phyloP scores from a whole-genome alignment of 148 eudicot species.

The Dianthus caryophyllus region DNA sequence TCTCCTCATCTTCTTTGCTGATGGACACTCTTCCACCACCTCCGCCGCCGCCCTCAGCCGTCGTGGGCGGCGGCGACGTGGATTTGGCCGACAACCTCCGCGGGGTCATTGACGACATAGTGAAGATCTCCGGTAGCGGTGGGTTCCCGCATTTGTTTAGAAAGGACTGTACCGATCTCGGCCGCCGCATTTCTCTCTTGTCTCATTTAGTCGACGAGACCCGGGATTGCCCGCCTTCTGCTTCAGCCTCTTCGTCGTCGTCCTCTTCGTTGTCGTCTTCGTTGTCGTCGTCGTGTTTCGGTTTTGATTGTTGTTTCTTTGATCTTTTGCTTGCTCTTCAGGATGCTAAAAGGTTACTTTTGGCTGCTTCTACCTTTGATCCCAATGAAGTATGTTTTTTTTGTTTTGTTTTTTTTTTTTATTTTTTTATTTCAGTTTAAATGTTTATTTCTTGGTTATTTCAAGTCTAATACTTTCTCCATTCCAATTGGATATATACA shows the following conservation, averaged over 20 bases:
- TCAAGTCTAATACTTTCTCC: not conserved
- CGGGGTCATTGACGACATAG: constrained; percentile 43
- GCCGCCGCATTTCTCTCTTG: constrained; percentile 57
- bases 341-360: constrained; percentile 42
- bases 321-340: constrained; percentile 45
- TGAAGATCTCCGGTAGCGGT: constrained; percentile 30
- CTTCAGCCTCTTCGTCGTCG: not conserved
- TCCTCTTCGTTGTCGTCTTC: too few species aligned
- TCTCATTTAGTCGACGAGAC: constrained; percentile 73
- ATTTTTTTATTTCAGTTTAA: not conserved
- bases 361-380: constrained; percentile 43
- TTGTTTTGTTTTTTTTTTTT: constrained; percentile 2
- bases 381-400: constrained; percentile 30
- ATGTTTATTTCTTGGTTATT: too few species aligned
- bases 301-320: constrained; percentile 14
- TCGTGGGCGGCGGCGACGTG: too few species aligned
- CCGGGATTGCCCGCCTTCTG: constrained; percentile 3
- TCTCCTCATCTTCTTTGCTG: too few species aligned
- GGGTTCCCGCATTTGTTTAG: constrained; percentile 48
- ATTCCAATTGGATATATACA: too few species aligned
- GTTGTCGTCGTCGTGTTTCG: too few species aligned
- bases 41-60: too few species aligned
- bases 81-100: constrained; percentile 19
- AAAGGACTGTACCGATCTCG: constrained; percentile 70
- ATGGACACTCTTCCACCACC: too few species aligned